phyloP scores from a whole-genome alignment of 23 red algal species.

The Pyropia yezoensis region DNA sequence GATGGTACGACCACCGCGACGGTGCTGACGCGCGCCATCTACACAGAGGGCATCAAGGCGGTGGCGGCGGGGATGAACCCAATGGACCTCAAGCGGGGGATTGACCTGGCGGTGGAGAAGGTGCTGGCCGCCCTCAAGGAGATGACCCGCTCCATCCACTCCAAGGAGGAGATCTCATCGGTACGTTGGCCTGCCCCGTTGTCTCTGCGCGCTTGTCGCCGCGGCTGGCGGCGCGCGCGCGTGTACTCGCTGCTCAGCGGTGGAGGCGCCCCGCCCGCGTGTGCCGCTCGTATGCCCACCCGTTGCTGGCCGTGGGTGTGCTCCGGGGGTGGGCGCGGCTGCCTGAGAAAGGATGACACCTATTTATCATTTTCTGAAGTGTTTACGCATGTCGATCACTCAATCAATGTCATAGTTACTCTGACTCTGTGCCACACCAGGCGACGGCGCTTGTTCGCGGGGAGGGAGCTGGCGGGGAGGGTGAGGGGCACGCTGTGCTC shows the following conservation, averaged over 20 bases:
- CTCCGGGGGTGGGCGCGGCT: too few relatives aligned
- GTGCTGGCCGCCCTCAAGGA: conserved; percentile 56
- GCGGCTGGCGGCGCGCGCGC: too few relatives aligned
- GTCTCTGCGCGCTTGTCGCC: neutral
- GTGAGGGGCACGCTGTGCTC: too few relatives aligned
- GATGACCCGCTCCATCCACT: conserved; percentile 71
- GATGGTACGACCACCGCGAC: conserved; percentile 98
- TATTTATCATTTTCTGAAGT: too few relatives aligned
- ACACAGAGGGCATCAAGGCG: conserved; percentile 93
- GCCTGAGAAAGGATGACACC: too few relatives aligned
- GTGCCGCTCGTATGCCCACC: too few relatives aligned
- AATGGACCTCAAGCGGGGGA: conserved; percentile 97
- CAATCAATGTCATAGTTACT: conserved; percentile 84
- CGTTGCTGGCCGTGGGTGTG: too few relatives aligned
- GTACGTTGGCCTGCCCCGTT: conserved; percentile 35
- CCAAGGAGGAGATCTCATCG: conserved; percentile 87
- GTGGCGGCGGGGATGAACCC: conserved; percentile 98
- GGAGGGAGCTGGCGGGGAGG: too few relatives aligned
- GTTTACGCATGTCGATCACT: too few relatives aligned
- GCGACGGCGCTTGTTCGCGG: neutral
- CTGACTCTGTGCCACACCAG: conserved; percentile 21
- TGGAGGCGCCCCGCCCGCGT: too few relatives aligned
- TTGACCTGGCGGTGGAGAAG: conserved; percentile 85
- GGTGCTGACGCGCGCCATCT: conserved; percentile 90
- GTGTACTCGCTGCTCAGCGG: too few relatives aligned